Percentiles rank a stretch among this genome's conserved stretches.
Evolutionary conservation across 2,329 filamentous ascomycete species (phyloP).

Genomic region (Alternaria angustiovoidea): DNA sequence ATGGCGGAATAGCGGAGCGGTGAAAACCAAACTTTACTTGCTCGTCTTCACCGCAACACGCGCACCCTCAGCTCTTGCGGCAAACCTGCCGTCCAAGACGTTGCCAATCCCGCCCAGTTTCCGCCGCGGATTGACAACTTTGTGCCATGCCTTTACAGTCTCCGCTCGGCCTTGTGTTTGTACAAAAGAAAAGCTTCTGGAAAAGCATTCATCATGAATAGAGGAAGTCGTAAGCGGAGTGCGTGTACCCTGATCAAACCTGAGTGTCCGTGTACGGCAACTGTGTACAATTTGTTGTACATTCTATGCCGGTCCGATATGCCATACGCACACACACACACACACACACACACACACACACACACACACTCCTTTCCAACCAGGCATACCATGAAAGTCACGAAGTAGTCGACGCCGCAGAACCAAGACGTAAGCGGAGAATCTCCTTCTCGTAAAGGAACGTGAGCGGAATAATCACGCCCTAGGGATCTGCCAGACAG

Average conservation of each 20-base stretch:
- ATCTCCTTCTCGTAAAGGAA: background rate
- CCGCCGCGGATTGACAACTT: background rate
- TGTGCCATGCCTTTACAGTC: constrained; percentile 1
- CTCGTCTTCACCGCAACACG: constrained; percentile 8
- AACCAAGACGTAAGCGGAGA: background rate
- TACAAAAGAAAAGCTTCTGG: background rate
- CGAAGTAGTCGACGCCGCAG: background rate
- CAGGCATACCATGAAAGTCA: background rate
- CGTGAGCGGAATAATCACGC: background rate
- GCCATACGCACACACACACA: background rate
- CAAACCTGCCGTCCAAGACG: constrained; percentile 12
- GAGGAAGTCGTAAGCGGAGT: background rate
- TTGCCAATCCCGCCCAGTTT: constrained; percentile 12
- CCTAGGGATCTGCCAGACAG: background rate
- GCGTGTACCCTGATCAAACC: background rate
- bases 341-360: no score
- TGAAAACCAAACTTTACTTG: background rate
- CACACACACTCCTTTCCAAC: background rate
- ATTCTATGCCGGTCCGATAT: background rate
- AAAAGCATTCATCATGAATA: background rate
- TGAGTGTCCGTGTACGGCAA: background rate
- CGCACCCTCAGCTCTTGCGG: background rate
- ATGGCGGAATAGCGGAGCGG: constrained; percentile 1
- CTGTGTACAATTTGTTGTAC: background rate
- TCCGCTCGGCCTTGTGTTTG: background rate